Evolutionary conservation across 306 rosid genomes (phyloP), one percentile per base, ranked within the genome.

Genomic region (Dalbergia cultrata): DNA sequence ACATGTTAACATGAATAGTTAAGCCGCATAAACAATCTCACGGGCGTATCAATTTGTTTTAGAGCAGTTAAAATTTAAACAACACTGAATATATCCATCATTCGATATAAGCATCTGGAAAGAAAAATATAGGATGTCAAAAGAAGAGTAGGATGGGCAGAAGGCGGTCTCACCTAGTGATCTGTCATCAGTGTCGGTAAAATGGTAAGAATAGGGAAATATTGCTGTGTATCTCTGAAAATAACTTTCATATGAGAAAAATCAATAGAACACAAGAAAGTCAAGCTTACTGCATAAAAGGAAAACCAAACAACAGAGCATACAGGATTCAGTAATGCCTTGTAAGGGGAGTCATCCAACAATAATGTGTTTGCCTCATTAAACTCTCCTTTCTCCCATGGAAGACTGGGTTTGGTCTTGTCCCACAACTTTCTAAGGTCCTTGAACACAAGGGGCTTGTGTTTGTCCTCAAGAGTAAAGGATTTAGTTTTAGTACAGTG

Each of bases 271-370:
- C 41, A 75, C 60, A 69, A 44, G 54, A 58, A 39, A 78, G 16
- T 68, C n/a, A 80, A 66, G 74, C 53, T 77, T 19, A 66, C 34
- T 31, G 22, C 22, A 74, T 54, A 59, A 33, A 41, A 77, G 68
- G 67, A 19, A 82, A 60, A 82, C 52, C 60, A 69, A 67, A 58
- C 39, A 69, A 52, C 19, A 56, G 41, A 75, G 75, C 94, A 85
- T 82, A 95, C 99, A 80, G 99, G 99, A 86, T 95, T 95, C 82
- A 83, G 17, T 54, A 93, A 84, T 35, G 97, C 96, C 84, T 95
- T 93, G 78, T 91, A 90, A 3, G 99, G 98, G 59, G 98, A 91
- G 80, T 95, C 99, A 85, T 95, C 98, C 86, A 95, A 61, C 84
- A 95, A 84, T 67, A 95, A 50, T 39, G 98, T 95, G 89, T 93